These are phyloP conservation scores for Plasmodium inui DNA, from an alignment of 169 alveolate species.

Conservation along the genomic window DNA sequence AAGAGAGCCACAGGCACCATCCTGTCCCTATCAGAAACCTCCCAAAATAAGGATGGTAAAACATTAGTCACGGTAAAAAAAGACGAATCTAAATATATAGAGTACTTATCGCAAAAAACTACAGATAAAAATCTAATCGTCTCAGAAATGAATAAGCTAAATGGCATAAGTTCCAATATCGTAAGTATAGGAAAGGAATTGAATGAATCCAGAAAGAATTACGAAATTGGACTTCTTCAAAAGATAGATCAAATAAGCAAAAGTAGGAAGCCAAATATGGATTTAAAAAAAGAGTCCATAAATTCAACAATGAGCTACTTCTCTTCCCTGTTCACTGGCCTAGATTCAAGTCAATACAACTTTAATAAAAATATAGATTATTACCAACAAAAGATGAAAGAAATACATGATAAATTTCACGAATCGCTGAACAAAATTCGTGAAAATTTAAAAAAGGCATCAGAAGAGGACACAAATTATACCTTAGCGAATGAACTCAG, in stretches of 20 bases:
- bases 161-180: neutral
- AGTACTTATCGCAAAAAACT: neutral
- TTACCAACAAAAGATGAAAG: neutral
- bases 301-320: neutral
- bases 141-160: neutral
- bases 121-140: neutral
- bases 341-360: neutral
- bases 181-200: conserved; percentile 4
- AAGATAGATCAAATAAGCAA: conserved; percentile 6
- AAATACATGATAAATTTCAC: neutral
- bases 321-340: neutral
- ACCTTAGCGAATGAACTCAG: neutral
- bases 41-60: neutral
- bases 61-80: neutral
- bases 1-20: neutral
- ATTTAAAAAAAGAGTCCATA: neutral
- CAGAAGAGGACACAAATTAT: neutral
- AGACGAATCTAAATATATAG: neutral
- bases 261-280: neutral
- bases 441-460: neutral
- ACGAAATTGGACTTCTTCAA: conserved; percentile 25
- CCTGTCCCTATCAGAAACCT: neutral
- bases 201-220: neutral
- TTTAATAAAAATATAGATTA: neutral
- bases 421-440: neutral